Conservation (phyloP, 2,329 filamentous ascomycete species). For the Exophiala viscosa region DNA sequence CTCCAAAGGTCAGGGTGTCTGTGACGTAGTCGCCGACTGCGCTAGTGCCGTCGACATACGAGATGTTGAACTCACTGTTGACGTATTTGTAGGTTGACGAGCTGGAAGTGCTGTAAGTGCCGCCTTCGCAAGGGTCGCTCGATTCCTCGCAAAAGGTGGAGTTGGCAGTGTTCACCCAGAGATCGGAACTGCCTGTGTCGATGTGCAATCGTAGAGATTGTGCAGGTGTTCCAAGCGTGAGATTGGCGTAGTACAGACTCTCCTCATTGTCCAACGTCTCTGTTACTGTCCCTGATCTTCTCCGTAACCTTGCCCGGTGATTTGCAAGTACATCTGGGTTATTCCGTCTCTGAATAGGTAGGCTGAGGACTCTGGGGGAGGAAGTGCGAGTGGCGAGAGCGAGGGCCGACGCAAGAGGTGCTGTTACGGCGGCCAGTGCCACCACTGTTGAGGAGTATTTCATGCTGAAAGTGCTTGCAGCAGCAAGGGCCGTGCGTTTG, state of each 20-base stretch:
- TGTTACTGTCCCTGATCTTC: slow-evolving; percentile 19
- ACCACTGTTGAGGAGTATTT: slow-evolving; percentile 10
- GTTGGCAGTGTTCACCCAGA: slow-evolving; percentile 62
- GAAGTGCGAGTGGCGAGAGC: slow-evolving; percentile 23
- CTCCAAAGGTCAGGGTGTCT: slow-evolving; percentile 60
- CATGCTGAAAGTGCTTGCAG: slow-evolving; percentile 4
- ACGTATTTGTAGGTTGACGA: slow-evolving; percentile 76
- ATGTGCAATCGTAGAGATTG: slow-evolving; percentile 56
- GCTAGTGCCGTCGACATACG: slow-evolving; percentile 76
- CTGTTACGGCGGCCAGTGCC: slow-evolving; percentile 9
- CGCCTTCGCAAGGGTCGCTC: slow-evolving; percentile 55
- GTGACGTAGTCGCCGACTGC: slow-evolving; percentile 75
- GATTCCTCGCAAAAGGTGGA: slow-evolving; percentile 57
- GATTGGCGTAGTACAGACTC: slow-evolving; percentile 51
- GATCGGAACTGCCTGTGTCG: slow-evolving; percentile 61
- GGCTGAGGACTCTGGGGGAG: slow-evolving; percentile 24
- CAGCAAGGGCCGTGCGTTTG: neutral
- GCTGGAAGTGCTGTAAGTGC: slow-evolving; percentile 64
- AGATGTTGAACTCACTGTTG: slow-evolving; percentile 77
- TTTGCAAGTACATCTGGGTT: slow-evolving; percentile 21
- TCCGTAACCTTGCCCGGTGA: slow-evolving; percentile 19
- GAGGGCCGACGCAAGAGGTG: slow-evolving; percentile 26
- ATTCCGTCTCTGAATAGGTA: slow-evolving; percentile 22
- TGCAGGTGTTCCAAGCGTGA: slow-evolving; percentile 54
- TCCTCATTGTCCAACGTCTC: slow-evolving; percentile 26